Evolutionary conservation across 768 basidiomycete species (phyloP).

Genomic region (Agaricus subrufescens): DNA sequence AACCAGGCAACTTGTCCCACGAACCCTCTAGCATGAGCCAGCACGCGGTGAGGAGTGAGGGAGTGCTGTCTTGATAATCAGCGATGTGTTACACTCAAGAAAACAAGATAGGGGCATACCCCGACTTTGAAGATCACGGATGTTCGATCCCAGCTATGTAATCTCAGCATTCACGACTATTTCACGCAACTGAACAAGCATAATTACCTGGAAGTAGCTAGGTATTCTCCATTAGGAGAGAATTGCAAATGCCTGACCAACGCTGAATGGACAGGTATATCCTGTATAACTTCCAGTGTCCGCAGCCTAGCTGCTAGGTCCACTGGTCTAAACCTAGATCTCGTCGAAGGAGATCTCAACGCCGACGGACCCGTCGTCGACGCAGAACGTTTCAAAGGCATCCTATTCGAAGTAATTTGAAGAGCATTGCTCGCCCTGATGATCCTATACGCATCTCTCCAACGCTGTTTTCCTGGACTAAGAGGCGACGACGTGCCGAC

Average conservation of each 20-base stretch:
- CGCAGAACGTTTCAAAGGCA: neutral
- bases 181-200: neutral
- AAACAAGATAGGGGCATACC: conserved; percentile 49
- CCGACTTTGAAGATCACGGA: conserved; percentile 61
- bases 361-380: conserved; percentile 31
- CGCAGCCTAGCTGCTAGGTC: conserved; percentile 11
- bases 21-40: conserved; percentile 68
- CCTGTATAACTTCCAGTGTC: conserved; percentile 47
- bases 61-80: conserved; percentile 37
- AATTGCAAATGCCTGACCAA: conserved; percentile 73
- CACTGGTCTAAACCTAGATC: conserved; percentile 27
- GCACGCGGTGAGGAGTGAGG: conserved; percentile 51
- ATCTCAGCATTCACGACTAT: neutral
- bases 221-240: conserved; percentile 67
- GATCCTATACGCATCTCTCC: conserved; percentile 37
- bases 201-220: conserved; percentile 65
- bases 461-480: conserved; percentile 33
- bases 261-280: conserved; percentile 58
- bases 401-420: neutral
- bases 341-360: conserved; percentile 47
- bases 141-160: conserved; percentile 63
- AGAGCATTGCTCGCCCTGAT: conserved; percentile 32
- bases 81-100: neutral
- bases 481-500: conserved; percentile 8
- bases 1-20: conserved; percentile 76